Evolutionary conservation across 23 red algal species (phyloP).

Genomic region (Gracilaria caudata): DNA sequence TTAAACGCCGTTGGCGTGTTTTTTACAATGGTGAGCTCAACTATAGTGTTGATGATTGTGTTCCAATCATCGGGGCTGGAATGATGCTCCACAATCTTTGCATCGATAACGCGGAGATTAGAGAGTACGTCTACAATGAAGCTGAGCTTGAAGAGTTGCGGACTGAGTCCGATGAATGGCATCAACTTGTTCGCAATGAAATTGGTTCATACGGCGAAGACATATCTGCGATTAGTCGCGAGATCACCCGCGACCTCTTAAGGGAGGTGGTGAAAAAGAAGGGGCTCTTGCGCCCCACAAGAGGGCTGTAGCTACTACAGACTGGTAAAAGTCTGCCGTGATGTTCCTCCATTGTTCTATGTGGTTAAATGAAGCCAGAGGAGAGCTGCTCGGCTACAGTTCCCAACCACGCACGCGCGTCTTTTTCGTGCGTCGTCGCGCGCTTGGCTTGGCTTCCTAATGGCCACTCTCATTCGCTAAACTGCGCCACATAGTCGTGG

Average conservation of each 20-base stretch:
- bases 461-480: too few species aligned
- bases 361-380: too few species aligned
- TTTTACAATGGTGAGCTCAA: neutral
- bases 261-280: neutral
- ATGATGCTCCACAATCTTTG: slow-evolving; percentile 17
- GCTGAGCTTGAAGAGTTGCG: neutral
- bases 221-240: neutral
- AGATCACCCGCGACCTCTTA: neutral
- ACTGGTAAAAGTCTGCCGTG: too few species aligned
- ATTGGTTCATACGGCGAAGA: neutral
- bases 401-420: too few species aligned
- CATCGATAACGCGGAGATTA: neutral
- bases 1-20: neutral
- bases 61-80: neutral
- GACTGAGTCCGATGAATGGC: neutral
- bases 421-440: too few species aligned
- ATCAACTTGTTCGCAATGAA: neutral
- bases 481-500: too few species aligned
- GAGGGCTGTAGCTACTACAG: too few species aligned
- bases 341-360: too few species aligned
- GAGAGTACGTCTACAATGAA: neutral
- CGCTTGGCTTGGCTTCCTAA: too few species aligned
- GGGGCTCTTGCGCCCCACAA: neutral
- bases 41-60: slow-evolving; percentile 1
- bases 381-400: too few species aligned